Evolutionary conservation across 345 rosid species (phyloP), one percentile per base, ranked within the genome.

Genomic region (Microcos paniculata): DNA sequence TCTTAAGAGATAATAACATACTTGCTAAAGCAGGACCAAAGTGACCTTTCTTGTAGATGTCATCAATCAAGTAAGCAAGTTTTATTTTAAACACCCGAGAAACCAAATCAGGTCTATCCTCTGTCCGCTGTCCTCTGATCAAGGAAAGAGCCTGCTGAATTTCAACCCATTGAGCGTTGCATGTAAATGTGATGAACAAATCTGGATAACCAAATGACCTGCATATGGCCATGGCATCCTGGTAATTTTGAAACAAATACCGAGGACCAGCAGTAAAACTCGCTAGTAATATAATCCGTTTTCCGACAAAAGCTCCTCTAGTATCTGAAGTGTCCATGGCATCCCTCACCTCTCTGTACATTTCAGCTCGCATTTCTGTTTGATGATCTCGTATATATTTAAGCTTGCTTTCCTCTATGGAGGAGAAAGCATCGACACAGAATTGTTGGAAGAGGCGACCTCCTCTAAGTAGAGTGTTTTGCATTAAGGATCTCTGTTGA

Each of bases 171-270:
- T 19, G 2, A 5, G 28, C 61, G n/a, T 56, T 56, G 12, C 24
- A 56, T 1, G 61, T 56, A 21, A 56, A 56, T 2, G 61, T 56
- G 2, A 56, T 8, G 1, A 56, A 56, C 1, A 56, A 19, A 19
- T 56, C 61, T 0, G 24, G 26, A 10, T 19, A 19, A 8, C 61
- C 61, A 56, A 1, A n/a, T 2, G 4, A 7, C 6, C 24, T 21
- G 18, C 61, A 56, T 1, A 56, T 56, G 28, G 26, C 61, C 35
- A 75, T 52, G 49, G 72, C 40, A 31, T 56, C 79, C 33, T 70
- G 35, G 35, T 45, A 80, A 5, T 31, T 62, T 15, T 80, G 11
- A 1, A 6, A 7, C 56, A 49, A 38, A 16, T 62, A 51, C 1
- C 67, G 8, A 0, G 61, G 76, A 9, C 76, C 1, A 33, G 38